phyloP scores from a whole-genome alignment of 2,329 filamentous ascomycete species.

The Mycogone perniciosa region DNA sequence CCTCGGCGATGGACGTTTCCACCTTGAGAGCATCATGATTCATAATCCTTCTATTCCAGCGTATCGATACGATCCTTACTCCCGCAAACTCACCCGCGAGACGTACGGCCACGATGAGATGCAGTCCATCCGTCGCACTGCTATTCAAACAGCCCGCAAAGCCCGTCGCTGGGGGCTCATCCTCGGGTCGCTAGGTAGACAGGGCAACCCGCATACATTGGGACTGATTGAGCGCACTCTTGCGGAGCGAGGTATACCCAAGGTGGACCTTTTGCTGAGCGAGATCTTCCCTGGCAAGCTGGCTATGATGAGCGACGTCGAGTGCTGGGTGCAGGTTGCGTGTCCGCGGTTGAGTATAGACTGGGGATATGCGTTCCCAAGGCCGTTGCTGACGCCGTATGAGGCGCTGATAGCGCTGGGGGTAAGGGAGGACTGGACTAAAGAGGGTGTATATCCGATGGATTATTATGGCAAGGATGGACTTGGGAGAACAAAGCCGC shows the following conservation, averaged over 20 bases:
- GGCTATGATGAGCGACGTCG: conserved; percentile 86
- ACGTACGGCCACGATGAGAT: conserved; percentile 89
- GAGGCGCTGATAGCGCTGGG: conserved; percentile 90
- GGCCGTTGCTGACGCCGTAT: conserved; percentile 86
- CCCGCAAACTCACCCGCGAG: conserved; percentile 82
- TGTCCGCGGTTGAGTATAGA: conserved; percentile 97
- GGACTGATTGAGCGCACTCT: conserved; percentile 75
- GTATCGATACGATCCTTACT: conserved; percentile 96
- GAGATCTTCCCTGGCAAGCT: conserved; percentile 97
- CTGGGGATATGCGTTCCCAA: conserved; percentile 94
- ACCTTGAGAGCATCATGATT: conserved; percentile 98
- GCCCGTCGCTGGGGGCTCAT: conserved; percentile 94
- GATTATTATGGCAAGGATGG: conserved; percentile 95
- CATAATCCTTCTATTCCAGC: conserved; percentile 88
- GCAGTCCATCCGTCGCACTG: conserved; percentile 69
- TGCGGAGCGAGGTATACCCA: conserved; percentile 64
- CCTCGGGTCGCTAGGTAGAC: conserved; percentile 81
- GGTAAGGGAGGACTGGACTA: conserved; percentile 67
- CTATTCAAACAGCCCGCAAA: conserved; percentile 66
- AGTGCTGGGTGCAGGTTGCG: conserved; percentile 97
- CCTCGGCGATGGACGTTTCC: conserved; percentile 87
- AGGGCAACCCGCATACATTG: conserved; percentile 94
- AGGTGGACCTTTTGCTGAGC: conserved; percentile 77
- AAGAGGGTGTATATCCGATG: conserved; percentile 74
- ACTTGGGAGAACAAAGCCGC: conserved; percentile 66